phyloP scores from a whole-genome alignment of 495 filamentous ascomycete species.

The Penicillium bovifimosum region DNA sequence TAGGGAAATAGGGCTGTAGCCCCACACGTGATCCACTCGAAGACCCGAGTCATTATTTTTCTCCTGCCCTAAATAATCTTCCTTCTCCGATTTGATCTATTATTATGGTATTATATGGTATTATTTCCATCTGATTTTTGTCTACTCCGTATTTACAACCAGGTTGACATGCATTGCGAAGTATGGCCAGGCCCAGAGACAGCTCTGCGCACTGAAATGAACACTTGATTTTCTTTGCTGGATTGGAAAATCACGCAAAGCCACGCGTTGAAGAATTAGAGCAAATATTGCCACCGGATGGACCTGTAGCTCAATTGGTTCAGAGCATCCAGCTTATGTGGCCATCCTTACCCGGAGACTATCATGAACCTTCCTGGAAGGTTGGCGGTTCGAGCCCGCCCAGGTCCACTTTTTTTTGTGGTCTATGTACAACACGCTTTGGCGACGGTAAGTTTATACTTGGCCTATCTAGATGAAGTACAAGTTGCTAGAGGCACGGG shows the following conservation, averaged over 20 bases:
- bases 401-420: not conserved
- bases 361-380: constrained; percentile 3
- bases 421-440: too few relatives aligned
- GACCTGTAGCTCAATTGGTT: constrained; percentile 3
- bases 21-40: constrained; percentile 2
- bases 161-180: too few relatives aligned
- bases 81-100: not conserved
- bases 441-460: too few relatives aligned
- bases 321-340: constrained; percentile 1
- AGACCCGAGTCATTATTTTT: not conserved
- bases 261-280: not conserved
- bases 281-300: not conserved
- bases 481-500: too few relatives aligned
- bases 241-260: not conserved
- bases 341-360: constrained; percentile 1
- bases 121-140: too few relatives aligned
- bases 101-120: not conserved
- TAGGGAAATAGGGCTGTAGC: constrained; percentile 1
- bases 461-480: too few relatives aligned
- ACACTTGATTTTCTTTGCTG: not conserved
- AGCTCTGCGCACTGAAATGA: not conserved
- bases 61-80: not conserved
- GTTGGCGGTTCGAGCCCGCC: constrained; percentile 5
- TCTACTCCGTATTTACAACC: too few relatives aligned
- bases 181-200: too few relatives aligned